Base-by-base conservation (phyloP, 2,329 filamentous ascomycete species). In the Ampelomyces quisqualis region DNA sequence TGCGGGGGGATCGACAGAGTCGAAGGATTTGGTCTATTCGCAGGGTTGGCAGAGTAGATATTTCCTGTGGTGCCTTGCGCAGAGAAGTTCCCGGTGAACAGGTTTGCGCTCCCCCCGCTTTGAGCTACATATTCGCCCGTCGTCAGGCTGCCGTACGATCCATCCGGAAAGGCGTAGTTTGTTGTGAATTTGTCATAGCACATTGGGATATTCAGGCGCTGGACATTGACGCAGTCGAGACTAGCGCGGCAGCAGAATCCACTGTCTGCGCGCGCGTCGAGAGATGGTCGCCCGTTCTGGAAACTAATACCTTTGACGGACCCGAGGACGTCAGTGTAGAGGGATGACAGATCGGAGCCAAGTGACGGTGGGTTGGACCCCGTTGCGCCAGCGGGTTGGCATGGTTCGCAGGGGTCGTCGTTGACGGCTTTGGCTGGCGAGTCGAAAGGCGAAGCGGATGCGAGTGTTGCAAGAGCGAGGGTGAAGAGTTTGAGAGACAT, bases 151-250 rank as follows among this genome's bases (percentile, higher is more conserved):
- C 75, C 75, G 36, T 67, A 73, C 11, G 73, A 72, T 22, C 69
- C 69, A 43, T 75, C 74, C 2, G 70, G 58, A 34, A 77, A 71
- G 38, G 68, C 69, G 51, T 62, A 77, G 48, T 77, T 72, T 13
- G 75, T 78, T 4, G 75, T 77, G 60, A 74, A 77, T 39, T 69
- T 70, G 56, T 77, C 75, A 61, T 76, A 77, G 63, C 74, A 77
- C 59, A 77, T 74, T 2, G 74, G 70, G 4, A 76, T 60, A 23
- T 67, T 64, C 22, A 72, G 58, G 24, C 50, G 58, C 27, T 65
- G 57, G 5, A 73, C 60, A 20, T 71, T 64, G n/a, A 72, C 57
- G 51, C 72, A 75, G 38, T 69, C 51, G 10, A 71, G 67, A 13
- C 57, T 68, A 18, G 62, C 53, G 18, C 59, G 63, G 47, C 65